Percentiles rank a stretch among this genome's conserved stretches.
Evolutionary conservation across 2,329 filamentous ascomycete genomes (phyloP).

Genomic region (Aspergillus novofumigatus): DNA sequence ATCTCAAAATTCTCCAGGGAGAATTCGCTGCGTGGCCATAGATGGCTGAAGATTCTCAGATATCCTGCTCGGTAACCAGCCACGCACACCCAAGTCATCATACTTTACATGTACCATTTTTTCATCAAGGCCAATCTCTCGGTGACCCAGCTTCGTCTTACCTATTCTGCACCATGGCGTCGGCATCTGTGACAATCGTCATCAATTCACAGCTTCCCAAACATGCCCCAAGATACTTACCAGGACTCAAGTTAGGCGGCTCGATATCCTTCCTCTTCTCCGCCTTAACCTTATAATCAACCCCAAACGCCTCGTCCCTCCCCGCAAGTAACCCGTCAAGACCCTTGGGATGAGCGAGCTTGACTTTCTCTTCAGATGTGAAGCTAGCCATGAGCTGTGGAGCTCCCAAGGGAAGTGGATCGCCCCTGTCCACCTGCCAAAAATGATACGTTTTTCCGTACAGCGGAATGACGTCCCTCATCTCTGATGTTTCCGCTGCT

Average conservation of each 20-base stretch:
- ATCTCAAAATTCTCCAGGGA: neutral
- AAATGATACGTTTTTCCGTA: conserved; percentile 85
- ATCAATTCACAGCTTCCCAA: neutral
- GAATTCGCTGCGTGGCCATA: neutral
- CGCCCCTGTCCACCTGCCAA: conserved; percentile 77
- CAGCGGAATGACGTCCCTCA: conserved; percentile 68
- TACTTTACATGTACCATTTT: neutral
- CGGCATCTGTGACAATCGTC: conserved; percentile 26
- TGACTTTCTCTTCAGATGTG: conserved; percentile 24
- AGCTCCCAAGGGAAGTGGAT: conserved; percentile 57
- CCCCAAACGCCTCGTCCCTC: conserved; percentile 52
- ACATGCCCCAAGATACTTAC: conserved; percentile 20
- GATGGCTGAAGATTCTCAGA: neutral
- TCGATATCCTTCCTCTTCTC: conserved; percentile 51
- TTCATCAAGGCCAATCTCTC: neutral
- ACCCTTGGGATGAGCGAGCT: conserved; percentile 21
- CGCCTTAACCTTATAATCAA: conserved; percentile 50
- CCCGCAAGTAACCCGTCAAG: conserved; percentile 42
- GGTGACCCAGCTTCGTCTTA: neutral
- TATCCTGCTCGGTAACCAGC: neutral
- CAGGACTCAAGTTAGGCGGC: conserved; percentile 27
- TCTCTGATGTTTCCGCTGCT: conserved; percentile 70
- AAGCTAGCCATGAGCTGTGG: conserved; percentile 64
- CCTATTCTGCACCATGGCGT: conserved; percentile 24
- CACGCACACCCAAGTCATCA: neutral